phyloP scores from a whole-genome alignment of 345 rosid species.

The Dipteronia sinensis region DNA sequence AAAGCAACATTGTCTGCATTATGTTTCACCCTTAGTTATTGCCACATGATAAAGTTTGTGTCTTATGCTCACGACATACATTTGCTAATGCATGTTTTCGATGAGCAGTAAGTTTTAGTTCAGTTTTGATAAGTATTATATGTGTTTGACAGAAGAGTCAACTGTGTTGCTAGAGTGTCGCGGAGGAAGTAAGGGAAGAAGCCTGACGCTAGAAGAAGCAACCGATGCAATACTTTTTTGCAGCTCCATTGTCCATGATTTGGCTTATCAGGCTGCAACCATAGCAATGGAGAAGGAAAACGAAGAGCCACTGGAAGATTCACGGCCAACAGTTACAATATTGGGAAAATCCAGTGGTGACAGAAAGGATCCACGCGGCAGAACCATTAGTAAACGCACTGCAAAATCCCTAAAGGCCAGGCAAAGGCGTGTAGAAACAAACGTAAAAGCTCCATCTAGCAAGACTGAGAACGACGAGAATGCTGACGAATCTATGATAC shows the following conservation, averaged over 20 bases:
- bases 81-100: constrained; percentile 21
- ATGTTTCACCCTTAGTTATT: constrained; percentile 1
- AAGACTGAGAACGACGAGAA: constrained; percentile 87
- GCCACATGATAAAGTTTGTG: neutral
- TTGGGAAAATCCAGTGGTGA: constrained; percentile 63
- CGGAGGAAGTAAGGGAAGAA: constrained; percentile 65
- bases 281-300: constrained; percentile 70
- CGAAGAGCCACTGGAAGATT: constrained; percentile 51
- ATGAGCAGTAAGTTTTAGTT: constrained; percentile 7
- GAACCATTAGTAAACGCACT: constrained; percentile 47
- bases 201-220: constrained; percentile 97
- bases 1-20: neutral
- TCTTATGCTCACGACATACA: constrained; percentile 1
- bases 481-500: constrained; percentile 52
- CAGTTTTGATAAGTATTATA: constrained; percentile 25
- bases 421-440: constrained; percentile 59
- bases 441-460: constrained; percentile 38
- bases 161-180: constrained; percentile 61
- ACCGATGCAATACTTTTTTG: constrained; percentile 90
- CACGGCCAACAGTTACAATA: constrained; percentile 69
- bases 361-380: constrained; percentile 50
- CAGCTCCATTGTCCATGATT: constrained; percentile 91
- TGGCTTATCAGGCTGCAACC: constrained; percentile 82
- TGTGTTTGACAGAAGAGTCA: constrained; percentile 61
- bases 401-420: constrained; percentile 58